Evolutionary conservation across 441 rosid genomes (phyloP).

Genomic region (Capsella rubella): DNA sequence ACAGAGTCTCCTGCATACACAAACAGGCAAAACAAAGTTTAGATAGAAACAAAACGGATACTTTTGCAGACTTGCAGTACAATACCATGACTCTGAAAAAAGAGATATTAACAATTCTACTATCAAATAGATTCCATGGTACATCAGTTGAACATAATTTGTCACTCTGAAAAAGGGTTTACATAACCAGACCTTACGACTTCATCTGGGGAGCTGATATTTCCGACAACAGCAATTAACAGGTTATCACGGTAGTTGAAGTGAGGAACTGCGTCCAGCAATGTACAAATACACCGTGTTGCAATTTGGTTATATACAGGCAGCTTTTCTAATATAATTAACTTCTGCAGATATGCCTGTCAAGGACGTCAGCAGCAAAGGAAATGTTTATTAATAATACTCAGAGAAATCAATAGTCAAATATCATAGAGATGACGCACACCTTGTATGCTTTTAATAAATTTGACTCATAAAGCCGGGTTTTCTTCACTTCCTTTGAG

Average conservation of each 20-base stretch:
- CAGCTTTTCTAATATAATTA: slow-evolving; percentile 62
- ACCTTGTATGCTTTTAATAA: slow-evolving; percentile 90
- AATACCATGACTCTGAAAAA: slow-evolving; percentile 14
- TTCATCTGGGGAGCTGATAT: slow-evolving; percentile 80
- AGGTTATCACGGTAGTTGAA: slow-evolving; percentile 85
- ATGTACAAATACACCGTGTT: slow-evolving; percentile 73
- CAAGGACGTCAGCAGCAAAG: slow-evolving; percentile 31
- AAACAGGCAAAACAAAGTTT: slow-evolving; percentile 9
- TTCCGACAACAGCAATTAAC: slow-evolving; percentile 69
- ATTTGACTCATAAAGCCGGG: slow-evolving; percentile 83
- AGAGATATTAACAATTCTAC: slow-evolving; percentile 5
- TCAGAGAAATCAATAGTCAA: slow-evolving; percentile 1
- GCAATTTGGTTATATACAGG: slow-evolving; percentile 70
- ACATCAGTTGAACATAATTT: slow-evolving; percentile 7
- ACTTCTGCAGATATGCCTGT: slow-evolving; percentile 82
- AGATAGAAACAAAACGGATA: slow-evolving; percentile 9
- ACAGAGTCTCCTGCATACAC: slow-evolving; percentile 76
- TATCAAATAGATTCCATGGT: slow-evolving; percentile 12
- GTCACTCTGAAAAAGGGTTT: slow-evolving; percentile 3
- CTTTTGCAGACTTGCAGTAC: slow-evolving; percentile 12
- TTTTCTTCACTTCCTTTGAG: slow-evolving; percentile 94
- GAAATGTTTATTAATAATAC: slow-evolving; percentile 12
- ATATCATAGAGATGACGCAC: slow-evolving; percentile 6
- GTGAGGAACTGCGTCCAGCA: slow-evolving; percentile 91
- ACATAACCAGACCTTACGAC: slow-evolving; percentile 63